These are phyloP conservation scores for Pugionium dolabratum DNA, from an alignment of 345 rosid species.

Conservation along the genomic window DNA sequence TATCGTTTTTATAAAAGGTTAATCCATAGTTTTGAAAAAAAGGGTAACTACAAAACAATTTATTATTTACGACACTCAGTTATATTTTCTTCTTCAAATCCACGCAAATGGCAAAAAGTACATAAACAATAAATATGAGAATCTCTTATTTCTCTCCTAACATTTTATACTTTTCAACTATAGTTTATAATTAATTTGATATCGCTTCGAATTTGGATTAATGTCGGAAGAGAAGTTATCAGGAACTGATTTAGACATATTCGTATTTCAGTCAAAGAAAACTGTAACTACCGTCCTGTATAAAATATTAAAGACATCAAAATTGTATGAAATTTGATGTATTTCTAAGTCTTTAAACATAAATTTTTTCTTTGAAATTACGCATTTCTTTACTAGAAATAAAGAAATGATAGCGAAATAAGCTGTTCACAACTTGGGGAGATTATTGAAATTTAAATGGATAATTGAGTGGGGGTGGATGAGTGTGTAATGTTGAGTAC, in stretches of 20 bases:
- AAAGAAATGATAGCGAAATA: slow-evolving; percentile 13
- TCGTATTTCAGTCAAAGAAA: no score
- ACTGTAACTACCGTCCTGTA: no score
- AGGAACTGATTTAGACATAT: no score
- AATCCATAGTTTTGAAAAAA: slow-evolving; percentile 21
- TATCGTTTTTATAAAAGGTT: slow-evolving; percentile 23
- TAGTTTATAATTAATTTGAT: not conserved
- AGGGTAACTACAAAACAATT: slow-evolving; percentile 11
- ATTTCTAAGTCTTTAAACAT: no score
- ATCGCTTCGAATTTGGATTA: not conserved
- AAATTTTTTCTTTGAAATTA: no score
- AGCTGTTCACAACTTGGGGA: slow-evolving; percentile 31
- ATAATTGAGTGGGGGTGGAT: slow-evolving; percentile 29
- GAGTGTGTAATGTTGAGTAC: slow-evolving; percentile 40
- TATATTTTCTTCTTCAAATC: slow-evolving; percentile 18
- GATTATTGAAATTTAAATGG: not conserved
- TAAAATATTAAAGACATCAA: no score
- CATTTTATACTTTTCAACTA: slow-evolving; percentile 3
- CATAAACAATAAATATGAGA: slow-evolving; percentile 27
- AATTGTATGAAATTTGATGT: no score
- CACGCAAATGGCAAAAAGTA: slow-evolving; percentile 36
- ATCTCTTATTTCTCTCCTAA: slow-evolving; percentile 22
- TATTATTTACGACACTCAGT: slow-evolving; percentile 14
- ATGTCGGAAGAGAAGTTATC: not conserved
- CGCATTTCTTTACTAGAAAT: not conserved